phyloP scores from a whole-genome alignment of 2,329 filamentous ascomycete species.

The Penicillium frequentans region DNA sequence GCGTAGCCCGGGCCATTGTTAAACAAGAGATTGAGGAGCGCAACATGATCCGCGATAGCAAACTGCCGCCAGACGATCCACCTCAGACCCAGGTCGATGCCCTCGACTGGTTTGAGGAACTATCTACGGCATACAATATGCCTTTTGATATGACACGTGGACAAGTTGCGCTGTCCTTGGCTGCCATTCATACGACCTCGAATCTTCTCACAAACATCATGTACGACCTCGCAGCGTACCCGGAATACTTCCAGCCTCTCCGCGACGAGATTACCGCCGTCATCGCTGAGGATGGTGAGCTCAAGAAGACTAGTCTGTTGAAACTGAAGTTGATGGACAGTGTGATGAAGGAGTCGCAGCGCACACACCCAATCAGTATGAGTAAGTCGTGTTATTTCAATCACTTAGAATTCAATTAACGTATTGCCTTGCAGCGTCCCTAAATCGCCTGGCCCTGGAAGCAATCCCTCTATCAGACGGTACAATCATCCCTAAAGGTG shows the following conservation, averaged over 20 bases:
- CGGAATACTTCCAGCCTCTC: conserved; percentile 52
- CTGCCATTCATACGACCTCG: conserved; percentile 37
- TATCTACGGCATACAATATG: conserved; percentile 3
- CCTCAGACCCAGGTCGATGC: conserved; percentile 21
- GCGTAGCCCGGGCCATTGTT: conserved; percentile 38
- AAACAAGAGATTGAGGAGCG: conserved; percentile 27
- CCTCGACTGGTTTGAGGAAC: conserved; percentile 31
- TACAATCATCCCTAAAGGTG: conserved; percentile 30
- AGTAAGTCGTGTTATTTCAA: conserved; percentile 18
- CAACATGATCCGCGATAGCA: conserved; percentile 20
- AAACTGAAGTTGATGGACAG: conserved; percentile 39
- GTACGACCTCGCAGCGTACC: conserved; percentile 54
- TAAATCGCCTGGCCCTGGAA: conserved; percentile 26
- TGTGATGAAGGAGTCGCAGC: conserved; percentile 36
- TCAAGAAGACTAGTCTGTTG: conserved; percentile 32
- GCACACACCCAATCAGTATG: conserved; percentile 25
- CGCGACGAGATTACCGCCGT: conserved; percentile 53
- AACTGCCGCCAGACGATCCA: conserved; percentile 15
- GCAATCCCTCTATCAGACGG: conserved; percentile 31
- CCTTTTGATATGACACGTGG: conserved; percentile 15
- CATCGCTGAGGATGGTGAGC: conserved; percentile 42
- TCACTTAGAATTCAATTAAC: neutral
- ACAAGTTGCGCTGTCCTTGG: conserved; percentile 31
- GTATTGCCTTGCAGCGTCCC: conserved; percentile 16
- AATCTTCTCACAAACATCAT: conserved; percentile 49